Conservation (phyloP, 345 rosid species). For the Nephelium lappaceum region DNA sequence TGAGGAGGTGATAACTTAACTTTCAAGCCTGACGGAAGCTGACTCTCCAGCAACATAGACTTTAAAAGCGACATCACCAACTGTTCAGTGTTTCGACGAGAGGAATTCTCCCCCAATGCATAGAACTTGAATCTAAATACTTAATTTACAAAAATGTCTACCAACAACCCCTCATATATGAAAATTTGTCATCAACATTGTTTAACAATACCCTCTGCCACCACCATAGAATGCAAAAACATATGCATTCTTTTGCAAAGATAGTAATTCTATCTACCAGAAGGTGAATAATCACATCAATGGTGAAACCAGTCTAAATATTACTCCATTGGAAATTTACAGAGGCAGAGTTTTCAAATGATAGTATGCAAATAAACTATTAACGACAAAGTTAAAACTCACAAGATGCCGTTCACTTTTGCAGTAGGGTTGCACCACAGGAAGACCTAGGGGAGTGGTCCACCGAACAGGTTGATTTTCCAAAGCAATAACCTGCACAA, state of each 20-base stretch:
- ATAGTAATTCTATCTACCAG: background rate
- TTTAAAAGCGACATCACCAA: background rate
- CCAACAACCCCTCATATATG: background rate
- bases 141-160: background rate
- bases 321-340: background rate
- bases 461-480: constrained; percentile 87
- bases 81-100: background rate
- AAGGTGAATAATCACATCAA: background rate
- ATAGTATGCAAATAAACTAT: background rate
- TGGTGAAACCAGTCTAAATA: background rate
- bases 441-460: constrained; percentile 97
- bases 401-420: constrained; percentile 80
- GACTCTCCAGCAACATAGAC: background rate
- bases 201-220: background rate
- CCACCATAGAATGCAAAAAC: background rate
- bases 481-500: constrained; percentile 70
- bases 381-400: constrained; percentile 33
- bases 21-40: background rate
- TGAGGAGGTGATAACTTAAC: background rate
- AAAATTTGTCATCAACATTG: background rate
- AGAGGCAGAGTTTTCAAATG: background rate
- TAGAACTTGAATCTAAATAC: background rate
- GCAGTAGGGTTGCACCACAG: constrained; percentile 93
- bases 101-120: background rate
- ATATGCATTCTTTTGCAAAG: background rate